Conservation (phyloP, 345 rosid genomes). For the Rubroshorea leprosula region DNA sequence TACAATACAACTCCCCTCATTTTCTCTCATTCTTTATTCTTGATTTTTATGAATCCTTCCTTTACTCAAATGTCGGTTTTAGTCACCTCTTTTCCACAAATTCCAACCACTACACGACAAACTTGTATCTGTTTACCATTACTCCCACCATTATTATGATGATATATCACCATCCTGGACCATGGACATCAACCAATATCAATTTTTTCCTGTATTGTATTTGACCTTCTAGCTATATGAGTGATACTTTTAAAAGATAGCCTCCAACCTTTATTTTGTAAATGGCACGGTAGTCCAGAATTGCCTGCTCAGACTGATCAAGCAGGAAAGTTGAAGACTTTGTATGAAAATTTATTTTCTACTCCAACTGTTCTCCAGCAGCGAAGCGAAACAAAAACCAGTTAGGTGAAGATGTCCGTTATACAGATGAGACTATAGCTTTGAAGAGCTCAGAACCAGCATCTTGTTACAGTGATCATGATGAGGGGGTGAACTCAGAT, state of each 20-base stretch:
- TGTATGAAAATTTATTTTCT: constrained; percentile 30
- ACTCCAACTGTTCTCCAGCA: constrained; percentile 21
- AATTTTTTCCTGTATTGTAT: too few relatives aligned
- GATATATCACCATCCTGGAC: too few relatives aligned
- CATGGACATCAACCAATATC: too few relatives aligned
- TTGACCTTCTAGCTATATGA: too few relatives aligned
- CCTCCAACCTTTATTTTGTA: constrained; percentile 30
- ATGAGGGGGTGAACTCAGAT: constrained; percentile 19
- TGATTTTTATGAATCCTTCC: constrained; percentile 21
- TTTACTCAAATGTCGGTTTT: constrained; percentile 18
- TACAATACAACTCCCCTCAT: neutral
- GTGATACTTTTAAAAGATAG: too few relatives aligned
- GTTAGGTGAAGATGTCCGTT: constrained; percentile 22
- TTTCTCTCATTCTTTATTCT: constrained; percentile 17
- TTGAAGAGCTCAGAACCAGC: constrained; percentile 23
- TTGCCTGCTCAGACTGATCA: constrained; percentile 43
- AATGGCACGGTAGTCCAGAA: constrained; percentile 39
- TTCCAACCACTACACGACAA: constrained; percentile 24
- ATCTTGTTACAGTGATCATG: constrained; percentile 17
- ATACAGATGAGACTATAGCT: constrained; percentile 21
- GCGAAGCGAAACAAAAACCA: constrained; percentile 23
- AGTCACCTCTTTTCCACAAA: constrained; percentile 2
- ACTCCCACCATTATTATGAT: neutral
- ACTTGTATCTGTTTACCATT: too few relatives aligned
- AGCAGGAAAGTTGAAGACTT: constrained; percentile 27